These are phyloP conservation scores for Kwoniella mangroviensis DNA, from an alignment of 768 basidiomycete genomes.

Conservation along the genomic window DNA sequence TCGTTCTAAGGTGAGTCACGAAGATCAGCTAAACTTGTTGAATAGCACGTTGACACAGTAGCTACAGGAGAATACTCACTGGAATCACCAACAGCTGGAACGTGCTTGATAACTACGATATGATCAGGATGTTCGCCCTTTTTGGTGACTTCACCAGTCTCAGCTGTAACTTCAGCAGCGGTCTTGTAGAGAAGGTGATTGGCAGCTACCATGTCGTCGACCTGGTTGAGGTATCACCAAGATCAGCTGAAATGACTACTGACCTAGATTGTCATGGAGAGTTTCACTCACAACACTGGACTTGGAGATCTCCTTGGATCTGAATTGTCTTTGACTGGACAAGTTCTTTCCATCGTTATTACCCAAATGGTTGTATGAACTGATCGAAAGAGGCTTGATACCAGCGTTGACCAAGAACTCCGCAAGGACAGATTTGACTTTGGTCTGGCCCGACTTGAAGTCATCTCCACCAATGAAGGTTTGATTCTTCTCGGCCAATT, in stretches of 20 bases:
- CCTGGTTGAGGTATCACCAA: conserved; percentile 19
- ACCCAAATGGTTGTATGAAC: conserved; percentile 97
- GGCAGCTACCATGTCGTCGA: conserved; percentile 93
- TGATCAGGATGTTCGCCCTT: conserved; percentile 99
- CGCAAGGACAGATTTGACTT: conserved; percentile 87
- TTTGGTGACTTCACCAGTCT: conserved; percentile 53
- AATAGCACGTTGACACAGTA: too few species aligned
- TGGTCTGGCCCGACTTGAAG: conserved; percentile 94
- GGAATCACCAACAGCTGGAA: conserved; percentile 93
- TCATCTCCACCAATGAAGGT: conserved; percentile 98
- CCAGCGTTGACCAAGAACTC: conserved; percentile 99
- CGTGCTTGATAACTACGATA: conserved; percentile 94
- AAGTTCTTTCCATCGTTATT: conserved; percentile 97
- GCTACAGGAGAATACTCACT: conserved; percentile 55
- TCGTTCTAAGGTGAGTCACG: conserved; percentile 27
- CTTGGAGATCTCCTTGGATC: conserved; percentile 98
- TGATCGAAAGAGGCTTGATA: conserved; percentile 95
- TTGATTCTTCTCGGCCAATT: conserved; percentile 82
- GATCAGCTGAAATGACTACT: conserved; percentile 1
- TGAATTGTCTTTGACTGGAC: conserved; percentile 88
- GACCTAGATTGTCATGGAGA: background rate
- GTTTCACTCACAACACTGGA: conserved; percentile 72
- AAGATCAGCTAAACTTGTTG: conserved; percentile 2
- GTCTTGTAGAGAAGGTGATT: conserved; percentile 90
- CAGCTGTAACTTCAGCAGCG: conserved; percentile 62